Percentiles rank a stretch among this genome's conserved stretches.
These are phyloP conservation scores for Colletotrichum cordylinicola DNA, from an alignment of 2,329 filamentous ascomycete genomes.

Conservation along the genomic window DNA sequence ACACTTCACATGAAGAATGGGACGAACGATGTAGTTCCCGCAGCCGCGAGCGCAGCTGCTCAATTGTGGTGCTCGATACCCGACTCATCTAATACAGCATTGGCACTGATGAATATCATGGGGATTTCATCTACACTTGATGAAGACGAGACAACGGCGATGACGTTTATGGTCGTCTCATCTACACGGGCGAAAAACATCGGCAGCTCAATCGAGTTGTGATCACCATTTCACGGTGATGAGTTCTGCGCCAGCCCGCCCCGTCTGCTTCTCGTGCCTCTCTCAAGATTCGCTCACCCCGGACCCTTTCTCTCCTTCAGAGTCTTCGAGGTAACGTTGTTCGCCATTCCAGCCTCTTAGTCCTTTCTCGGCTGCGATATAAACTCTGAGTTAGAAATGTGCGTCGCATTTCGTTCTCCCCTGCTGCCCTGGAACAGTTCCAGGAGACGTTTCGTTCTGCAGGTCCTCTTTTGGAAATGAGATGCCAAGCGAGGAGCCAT, in stretches of 20 bases:
- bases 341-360: background rate
- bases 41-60: background rate
- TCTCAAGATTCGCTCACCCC: fast-evolving
- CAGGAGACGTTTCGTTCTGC: background rate
- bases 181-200: background rate
- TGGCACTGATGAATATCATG: fast-evolving
- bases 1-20: background rate
- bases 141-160: fast-evolving
- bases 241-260: background rate
- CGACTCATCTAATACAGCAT: background rate
- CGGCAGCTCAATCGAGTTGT: background rate
- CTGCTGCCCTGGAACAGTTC: background rate
- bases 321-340: too few relatives aligned
- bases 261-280: too few relatives aligned
- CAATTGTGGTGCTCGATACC: background rate
- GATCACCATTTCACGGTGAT: background rate
- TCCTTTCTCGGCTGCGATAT: background rate
- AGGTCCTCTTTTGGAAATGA: background rate
- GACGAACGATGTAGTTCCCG: fast-evolving
- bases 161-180: background rate
- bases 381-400: background rate
- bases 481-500: background rate
- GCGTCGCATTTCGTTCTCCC: background rate
- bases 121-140: background rate
- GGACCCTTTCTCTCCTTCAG: background rate